Evolutionary conservation across 1,284 basidiomycete genomes (phyloP).

Genomic region (Tilletia horrida): DNA sequence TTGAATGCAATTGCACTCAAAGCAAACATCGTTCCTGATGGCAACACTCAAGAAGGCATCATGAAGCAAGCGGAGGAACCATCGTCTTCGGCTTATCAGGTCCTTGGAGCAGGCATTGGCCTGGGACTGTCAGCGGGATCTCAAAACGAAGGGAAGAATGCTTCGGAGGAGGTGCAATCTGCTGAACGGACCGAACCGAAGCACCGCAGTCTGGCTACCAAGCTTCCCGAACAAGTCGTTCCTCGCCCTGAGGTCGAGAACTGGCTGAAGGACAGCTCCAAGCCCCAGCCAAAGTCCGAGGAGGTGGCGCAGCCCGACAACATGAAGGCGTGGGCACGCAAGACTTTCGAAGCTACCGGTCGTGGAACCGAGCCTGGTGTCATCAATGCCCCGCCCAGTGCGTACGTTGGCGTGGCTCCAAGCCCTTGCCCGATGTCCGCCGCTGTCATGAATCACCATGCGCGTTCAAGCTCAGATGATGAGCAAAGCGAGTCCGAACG

Average conservation of each 20-base stretch:
- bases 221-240: not conserved
- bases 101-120: not conserved
- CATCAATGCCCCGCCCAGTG: not conserved
- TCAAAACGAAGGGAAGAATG: not conserved
- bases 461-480: not conserved
- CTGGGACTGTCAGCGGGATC: conserved; percentile 6
- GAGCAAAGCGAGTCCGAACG: not conserved
- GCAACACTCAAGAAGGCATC: conserved; percentile 7
- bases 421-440: conserved; percentile 1
- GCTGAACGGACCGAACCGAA: not conserved
- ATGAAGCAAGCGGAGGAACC: not conserved
- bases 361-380: not conserved
- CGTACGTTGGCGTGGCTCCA: not conserved
- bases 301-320: not conserved
- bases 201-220: not conserved
- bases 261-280: conserved; percentile 10
- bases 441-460: not conserved
- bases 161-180: not conserved
- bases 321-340: conserved; percentile 15
- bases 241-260: conserved; percentile 3
- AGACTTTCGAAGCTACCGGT: conserved; percentile 4
- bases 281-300: not conserved
- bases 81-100: not conserved
- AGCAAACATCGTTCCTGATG: conserved; percentile 1
- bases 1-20: conserved; percentile 7